Percentiles rank a stretch among this genome's conserved stretches.
These are phyloP conservation scores for Talaromyces rugulosus DNA, from an alignment of 2,329 filamentous ascomycete genomes.

Conservation along the genomic window DNA sequence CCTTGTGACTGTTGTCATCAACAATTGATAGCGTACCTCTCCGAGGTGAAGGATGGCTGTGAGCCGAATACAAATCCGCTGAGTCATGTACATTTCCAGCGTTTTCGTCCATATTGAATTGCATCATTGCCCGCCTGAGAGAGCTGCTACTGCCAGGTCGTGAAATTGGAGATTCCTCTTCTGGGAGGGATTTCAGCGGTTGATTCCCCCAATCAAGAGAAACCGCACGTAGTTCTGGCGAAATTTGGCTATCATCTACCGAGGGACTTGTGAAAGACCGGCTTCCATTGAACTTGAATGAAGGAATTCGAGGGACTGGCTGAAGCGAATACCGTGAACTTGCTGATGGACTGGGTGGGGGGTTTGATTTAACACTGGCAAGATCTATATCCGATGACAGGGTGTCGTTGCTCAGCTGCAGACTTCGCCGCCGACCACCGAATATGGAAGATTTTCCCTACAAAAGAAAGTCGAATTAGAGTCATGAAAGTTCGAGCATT, in stretches of 20 bases:
- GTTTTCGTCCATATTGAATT: background rate
- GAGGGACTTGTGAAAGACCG: constrained; percentile 9
- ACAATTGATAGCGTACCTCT: background rate
- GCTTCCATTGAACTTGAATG: constrained; percentile 10
- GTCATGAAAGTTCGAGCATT: constrained; percentile 10
- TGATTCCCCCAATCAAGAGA: constrained; percentile 3
- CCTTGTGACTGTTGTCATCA: background rate
- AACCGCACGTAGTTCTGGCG: constrained; percentile 1
- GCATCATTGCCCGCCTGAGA: background rate
- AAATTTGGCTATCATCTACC: background rate
- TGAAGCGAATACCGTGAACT: constrained; percentile 10
- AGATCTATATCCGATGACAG: constrained; percentile 8
- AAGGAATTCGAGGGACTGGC: constrained; percentile 14
- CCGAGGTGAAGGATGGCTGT: background rate
- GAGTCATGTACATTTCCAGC: background rate
- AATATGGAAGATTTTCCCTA: constrained; percentile 14
- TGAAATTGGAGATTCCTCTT: background rate
- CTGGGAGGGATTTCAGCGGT: constrained; percentile 1
- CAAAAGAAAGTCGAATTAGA: constrained; percentile 14
- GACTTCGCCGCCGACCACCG: constrained; percentile 8
- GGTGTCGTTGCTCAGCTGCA: background rate
- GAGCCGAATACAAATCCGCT: background rate
- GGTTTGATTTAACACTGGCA: background rate
- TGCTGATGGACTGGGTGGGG: background rate
- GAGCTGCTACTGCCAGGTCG: background rate